phyloP scores from a whole-genome alignment of 2,329 filamentous ascomycete genomes.

The Cryphonectria carpinicola region DNA sequence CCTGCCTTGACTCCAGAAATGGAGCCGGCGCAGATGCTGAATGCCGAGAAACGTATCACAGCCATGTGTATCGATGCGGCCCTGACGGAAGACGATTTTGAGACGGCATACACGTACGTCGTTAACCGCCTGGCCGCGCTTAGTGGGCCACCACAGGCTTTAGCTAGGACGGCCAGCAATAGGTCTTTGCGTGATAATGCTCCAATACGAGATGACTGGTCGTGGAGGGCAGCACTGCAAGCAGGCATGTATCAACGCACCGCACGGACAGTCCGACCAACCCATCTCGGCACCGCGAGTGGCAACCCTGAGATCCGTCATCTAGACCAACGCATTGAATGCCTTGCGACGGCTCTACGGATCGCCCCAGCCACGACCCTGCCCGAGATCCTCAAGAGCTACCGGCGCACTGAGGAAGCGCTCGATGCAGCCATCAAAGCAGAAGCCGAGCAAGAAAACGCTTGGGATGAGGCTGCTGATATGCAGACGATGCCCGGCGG shows the following conservation, averaged over 20 bases:
- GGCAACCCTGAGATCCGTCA: conserved; percentile 68
- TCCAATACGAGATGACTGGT: conserved; percentile 61
- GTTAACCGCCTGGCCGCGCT: conserved; percentile 65
- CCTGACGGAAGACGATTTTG: conserved; percentile 73
- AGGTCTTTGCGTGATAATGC: conserved; percentile 28
- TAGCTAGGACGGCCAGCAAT: conserved; percentile 34
- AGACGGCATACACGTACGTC: conserved; percentile 85
- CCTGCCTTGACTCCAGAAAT: conserved; percentile 34
- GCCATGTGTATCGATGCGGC: conserved; percentile 83
- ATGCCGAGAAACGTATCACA: conserved; percentile 68
- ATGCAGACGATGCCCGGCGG: conserved; percentile 59
- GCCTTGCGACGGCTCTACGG: conserved; percentile 74
- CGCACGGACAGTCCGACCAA: conserved; percentile 56
- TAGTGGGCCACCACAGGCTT: conserved; percentile 26
- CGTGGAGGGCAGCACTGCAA: conserved; percentile 78
- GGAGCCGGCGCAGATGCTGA: conserved; percentile 37
- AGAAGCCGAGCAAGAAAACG: conserved; percentile 64
- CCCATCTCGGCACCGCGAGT: conserved; percentile 63
- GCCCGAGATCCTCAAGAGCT: conserved; percentile 75
- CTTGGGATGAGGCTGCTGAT: conserved; percentile 71
- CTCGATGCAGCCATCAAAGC: conserved; percentile 67
- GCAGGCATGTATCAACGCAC: conserved; percentile 75
- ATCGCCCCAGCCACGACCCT: conserved; percentile 72
- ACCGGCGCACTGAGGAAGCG: conserved; percentile 78
- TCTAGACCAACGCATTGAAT: conserved; percentile 80